Conservation (phyloP, 257 asterid species). For the Fraxinus excelsior region DNA sequence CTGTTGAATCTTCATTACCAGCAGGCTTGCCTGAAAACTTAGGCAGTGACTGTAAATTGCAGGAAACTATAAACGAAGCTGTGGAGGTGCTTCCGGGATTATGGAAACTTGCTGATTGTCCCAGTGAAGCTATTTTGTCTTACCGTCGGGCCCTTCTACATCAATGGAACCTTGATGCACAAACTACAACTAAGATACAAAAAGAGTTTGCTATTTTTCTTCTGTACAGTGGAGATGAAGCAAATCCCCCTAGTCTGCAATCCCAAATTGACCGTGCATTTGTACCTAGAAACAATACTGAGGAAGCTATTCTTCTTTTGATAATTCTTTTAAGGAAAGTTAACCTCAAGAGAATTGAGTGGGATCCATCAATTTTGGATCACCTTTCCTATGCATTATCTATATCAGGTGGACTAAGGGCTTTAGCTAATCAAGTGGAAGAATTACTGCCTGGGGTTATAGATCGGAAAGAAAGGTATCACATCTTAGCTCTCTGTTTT, state of each 20-base stretch:
- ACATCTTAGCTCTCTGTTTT: conserved; percentile 79
- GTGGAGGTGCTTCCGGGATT: conserved; percentile 87
- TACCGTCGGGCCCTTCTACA: conserved; percentile 83
- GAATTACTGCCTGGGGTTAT: conserved; percentile 77
- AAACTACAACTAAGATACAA: conserved; percentile 68
- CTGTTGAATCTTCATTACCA: conserved; percentile 87
- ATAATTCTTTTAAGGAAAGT: conserved; percentile 65
- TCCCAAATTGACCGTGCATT: conserved; percentile 72
- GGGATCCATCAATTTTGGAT: conserved; percentile 86
- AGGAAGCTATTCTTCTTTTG: conserved; percentile 88
- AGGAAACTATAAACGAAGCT: conserved; percentile 76
- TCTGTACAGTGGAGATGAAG: conserved; percentile 79
- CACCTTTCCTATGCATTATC: conserved; percentile 83
- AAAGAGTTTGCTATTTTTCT: conserved; percentile 79
- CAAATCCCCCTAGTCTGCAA: conserved; percentile 67
- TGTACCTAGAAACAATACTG: conserved; percentile 79
- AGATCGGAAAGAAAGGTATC: conserved; percentile 54
- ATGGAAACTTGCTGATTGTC: conserved; percentile 79
- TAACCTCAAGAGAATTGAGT: conserved; percentile 58
- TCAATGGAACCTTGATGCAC: conserved; percentile 83
- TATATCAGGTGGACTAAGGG: conserved; percentile 65
- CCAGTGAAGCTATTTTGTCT: conserved; percentile 71
- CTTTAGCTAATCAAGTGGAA: conserved; percentile 80
- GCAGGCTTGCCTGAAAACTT: conserved; percentile 86
- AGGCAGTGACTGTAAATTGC: conserved; percentile 83